Conservation (phyloP, 176 grass and related monocot genomes). For the Eremochloa ophiuroides region DNA sequence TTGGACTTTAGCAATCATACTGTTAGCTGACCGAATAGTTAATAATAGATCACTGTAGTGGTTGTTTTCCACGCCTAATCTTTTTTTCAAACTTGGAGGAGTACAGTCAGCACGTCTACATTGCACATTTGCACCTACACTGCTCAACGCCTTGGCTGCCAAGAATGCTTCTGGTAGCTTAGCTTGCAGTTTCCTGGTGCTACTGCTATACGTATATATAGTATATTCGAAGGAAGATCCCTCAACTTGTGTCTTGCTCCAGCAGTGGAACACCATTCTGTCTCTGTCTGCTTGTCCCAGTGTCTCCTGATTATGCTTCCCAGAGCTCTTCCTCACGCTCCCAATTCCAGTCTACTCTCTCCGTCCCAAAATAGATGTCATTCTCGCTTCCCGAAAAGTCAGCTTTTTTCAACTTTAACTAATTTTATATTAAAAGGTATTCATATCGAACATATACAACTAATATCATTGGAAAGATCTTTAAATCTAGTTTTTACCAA, state of each 20-base stretch:
- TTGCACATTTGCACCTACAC: slow-evolving; percentile 15
- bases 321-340: background rate
- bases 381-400: too few species aligned
- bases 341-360: too few species aligned
- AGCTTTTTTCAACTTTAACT: too few species aligned
- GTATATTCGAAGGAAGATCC: background rate
- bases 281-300: background rate
- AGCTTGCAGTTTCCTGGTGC: background rate
- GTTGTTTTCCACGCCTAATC: background rate
- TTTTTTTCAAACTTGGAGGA: background rate
- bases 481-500: too few species aligned
- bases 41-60: background rate
- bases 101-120: background rate
- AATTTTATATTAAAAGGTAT: too few species aligned
- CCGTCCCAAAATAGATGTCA: too few species aligned
- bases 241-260: background rate
- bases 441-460: too few species aligned
- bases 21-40: slow-evolving; percentile 4
- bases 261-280: background rate
- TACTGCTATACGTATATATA: background rate
- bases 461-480: too few species aligned
- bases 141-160: background rate
- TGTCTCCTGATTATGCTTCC: background rate
- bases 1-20: background rate
- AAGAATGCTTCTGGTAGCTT: background rate